Evolutionary conservation across 345 rosid genomes (phyloP).

Genomic region (Brassica carinata): DNA sequence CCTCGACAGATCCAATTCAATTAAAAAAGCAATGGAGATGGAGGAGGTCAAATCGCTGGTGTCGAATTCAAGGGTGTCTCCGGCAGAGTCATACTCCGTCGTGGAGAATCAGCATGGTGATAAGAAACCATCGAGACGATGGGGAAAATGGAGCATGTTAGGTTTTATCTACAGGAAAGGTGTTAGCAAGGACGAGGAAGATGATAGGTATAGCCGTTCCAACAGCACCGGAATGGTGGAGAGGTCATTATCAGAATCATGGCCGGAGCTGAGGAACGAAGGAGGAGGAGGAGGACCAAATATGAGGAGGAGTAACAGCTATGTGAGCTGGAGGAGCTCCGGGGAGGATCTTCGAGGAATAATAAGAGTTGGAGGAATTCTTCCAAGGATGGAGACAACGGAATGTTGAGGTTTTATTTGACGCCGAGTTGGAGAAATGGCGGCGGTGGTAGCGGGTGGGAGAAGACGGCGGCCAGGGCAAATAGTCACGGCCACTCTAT

Average conservation of each 20-base stretch:
- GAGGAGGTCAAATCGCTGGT: conserved; percentile 67
- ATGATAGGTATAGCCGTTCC: conserved; percentile 57
- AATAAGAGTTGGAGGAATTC: conserved; percentile 76
- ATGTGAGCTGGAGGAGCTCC: conserved; percentile 86
- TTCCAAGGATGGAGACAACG: conserved; percentile 68
- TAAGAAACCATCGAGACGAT: conserved; percentile 77
- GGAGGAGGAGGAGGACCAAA: conserved; percentile 59
- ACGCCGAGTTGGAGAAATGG: conserved; percentile 72
- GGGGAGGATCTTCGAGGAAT: conserved; percentile 59
- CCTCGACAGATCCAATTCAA: conserved; percentile 78
- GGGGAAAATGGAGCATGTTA: conserved; percentile 92
- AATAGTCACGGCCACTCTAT: conserved; percentile 83
- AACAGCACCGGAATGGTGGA: conserved; percentile 74
- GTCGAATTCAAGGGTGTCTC: conserved; percentile 74
- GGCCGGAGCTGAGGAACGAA: conserved; percentile 73
- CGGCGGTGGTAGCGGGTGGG: conserved; percentile 34
- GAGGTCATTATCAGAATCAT: conserved; percentile 82
- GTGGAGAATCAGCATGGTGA: conserved; percentile 50
- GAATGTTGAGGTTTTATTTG: conserved; percentile 80
- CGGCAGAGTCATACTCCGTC: conserved; percentile 60
- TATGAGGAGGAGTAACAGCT: conserved; percentile 88
- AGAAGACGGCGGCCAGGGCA: conserved; percentile 64
- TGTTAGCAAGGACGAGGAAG: conserved; percentile 62
- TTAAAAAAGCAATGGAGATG: conserved; percentile 71
- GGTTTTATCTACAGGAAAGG: conserved; percentile 70